phyloP scores from a whole-genome alignment of 176 grass and related monocot genomes.

The Dendrocalamus sinicus region DNA sequence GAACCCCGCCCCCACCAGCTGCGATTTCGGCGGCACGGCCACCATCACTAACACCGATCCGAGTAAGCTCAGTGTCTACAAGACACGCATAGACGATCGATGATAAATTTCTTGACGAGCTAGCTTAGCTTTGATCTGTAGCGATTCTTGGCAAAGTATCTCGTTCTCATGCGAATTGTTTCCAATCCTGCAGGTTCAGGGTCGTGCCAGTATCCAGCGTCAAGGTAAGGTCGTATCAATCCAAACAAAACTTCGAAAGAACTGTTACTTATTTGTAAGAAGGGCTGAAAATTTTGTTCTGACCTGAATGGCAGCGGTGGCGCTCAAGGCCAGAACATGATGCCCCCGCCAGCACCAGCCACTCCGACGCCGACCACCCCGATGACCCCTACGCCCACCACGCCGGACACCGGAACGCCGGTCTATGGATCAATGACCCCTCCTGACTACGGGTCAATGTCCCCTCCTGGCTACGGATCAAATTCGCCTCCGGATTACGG shows the following conservation, averaged over 20 bases:
- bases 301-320: conserved; percentile 31
- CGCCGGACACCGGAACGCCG: conserved; percentile 49
- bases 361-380: conserved; percentile 35
- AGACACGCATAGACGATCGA: too few species aligned
- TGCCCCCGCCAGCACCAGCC: conserved; percentile 51
- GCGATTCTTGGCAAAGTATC: not conserved
- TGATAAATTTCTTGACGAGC: not conserved
- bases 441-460: conserved; percentile 42
- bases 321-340: conserved; percentile 38
- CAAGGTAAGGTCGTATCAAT: conserved; percentile 53
- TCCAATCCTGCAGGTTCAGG: conserved; percentile 50
- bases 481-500: conserved; percentile 55
- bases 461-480: conserved; percentile 47
- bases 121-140: not conserved
- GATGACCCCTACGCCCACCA: conserved; percentile 33
- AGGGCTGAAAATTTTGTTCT: not conserved
- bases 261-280: not conserved
- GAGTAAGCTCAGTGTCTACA: conserved; percentile 54
- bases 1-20: conserved; percentile 62
- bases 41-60: conserved; percentile 62
- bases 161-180: not conserved
- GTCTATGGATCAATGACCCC: conserved; percentile 47
- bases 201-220: conserved; percentile 57
- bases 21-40: conserved; percentile 87
- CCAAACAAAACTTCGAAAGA: not conserved